Evolutionary conservation across 352 stramenopile species (phyloP).

Genomic region (Phytophthora aleatoria): DNA sequence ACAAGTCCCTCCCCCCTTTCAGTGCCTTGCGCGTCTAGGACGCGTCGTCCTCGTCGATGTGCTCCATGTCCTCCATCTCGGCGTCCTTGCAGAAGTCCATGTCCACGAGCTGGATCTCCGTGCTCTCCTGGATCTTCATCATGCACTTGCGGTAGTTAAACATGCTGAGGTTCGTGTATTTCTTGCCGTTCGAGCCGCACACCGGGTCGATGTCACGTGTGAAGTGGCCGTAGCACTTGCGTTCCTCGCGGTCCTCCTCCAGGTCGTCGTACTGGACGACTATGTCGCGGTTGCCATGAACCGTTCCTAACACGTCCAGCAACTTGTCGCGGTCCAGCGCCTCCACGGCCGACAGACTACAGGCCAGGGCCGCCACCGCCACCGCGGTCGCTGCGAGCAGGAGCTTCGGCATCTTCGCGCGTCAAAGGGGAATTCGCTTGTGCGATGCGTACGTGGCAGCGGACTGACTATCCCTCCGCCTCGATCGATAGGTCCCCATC

Average conservation of each 20-base stretch:
- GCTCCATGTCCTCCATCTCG: constrained; percentile 39
- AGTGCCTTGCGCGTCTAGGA: constrained; percentile 2
- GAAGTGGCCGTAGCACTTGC: constrained; percentile 47
- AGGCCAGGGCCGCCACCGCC: constrained; percentile 15
- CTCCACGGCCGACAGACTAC: constrained; percentile 15
- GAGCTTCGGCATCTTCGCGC: constrained; percentile 12
- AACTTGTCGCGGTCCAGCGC: constrained; percentile 39
- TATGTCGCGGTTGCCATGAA: constrained; percentile 37
- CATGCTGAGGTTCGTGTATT: constrained; percentile 60
- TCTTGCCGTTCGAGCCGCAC: constrained; percentile 61
- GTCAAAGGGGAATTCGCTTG: constrained; percentile 27
- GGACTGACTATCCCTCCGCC: constrained; percentile 32
- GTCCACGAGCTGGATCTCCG: constrained; percentile 40
- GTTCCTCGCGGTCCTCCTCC: constrained; percentile 29
- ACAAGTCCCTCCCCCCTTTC: constrained; percentile 20
- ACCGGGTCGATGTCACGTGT: constrained; percentile 55
- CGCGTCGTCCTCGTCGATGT: constrained; percentile 23
- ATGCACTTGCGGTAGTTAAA: constrained; percentile 64
- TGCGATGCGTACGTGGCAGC: constrained; percentile 27
- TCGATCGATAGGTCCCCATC: constrained; percentile 22
- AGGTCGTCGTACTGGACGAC: constrained; percentile 26
- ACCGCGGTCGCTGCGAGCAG: constrained; percentile 10
- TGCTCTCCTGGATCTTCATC: constrained; percentile 32
- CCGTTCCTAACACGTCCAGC: constrained; percentile 37
- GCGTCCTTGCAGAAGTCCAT: constrained; percentile 50